These are phyloP conservation scores for Knoxdaviesia capensis DNA, from an alignment of 2,329 filamentous ascomycete genomes.

Conservation along the genomic window DNA sequence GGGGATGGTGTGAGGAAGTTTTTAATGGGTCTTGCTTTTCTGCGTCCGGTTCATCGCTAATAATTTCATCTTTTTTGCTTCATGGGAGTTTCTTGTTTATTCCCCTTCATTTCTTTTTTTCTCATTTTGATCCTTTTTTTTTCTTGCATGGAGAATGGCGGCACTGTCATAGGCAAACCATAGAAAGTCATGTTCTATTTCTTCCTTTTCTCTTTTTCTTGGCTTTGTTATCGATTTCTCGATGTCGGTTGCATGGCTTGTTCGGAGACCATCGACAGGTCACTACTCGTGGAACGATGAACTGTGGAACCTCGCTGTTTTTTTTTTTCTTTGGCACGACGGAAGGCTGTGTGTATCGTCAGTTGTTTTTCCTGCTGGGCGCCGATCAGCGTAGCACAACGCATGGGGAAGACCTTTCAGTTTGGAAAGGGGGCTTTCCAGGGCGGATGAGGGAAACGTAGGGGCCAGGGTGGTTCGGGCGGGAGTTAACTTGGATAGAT, in stretches of 20 bases:
- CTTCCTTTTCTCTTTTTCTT: neutral
- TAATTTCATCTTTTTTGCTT: neutral
- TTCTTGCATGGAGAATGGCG: neutral
- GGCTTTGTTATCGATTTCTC: constrained; percentile 1
- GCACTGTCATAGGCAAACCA: too few species aligned
- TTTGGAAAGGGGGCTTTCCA: too few species aligned
- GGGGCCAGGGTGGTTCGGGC: too few species aligned
- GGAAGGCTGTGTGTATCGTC: too few species aligned
- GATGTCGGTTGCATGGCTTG: neutral
- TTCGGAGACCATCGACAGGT: neutral
- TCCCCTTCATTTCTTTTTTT: neutral
- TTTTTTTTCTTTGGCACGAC: too few species aligned
- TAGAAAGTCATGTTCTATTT: neutral
- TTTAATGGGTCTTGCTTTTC: constrained; percentile 1
- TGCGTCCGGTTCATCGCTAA: neutral
- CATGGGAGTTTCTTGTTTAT: neutral
- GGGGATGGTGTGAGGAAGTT: neutral
- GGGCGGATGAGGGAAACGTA: too few species aligned
- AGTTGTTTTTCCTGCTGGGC: too few species aligned
- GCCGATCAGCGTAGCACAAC: too few species aligned
- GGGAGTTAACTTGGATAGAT: too few species aligned
- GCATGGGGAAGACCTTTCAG: too few species aligned
- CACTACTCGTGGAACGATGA: too few species aligned
- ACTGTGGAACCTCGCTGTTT: too few species aligned
- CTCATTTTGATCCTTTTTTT: neutral